These are phyloP conservation scores for Boletus rufocinnamomeus DNA, from an alignment of 768 basidiomycete species.

Conservation along the genomic window DNA sequence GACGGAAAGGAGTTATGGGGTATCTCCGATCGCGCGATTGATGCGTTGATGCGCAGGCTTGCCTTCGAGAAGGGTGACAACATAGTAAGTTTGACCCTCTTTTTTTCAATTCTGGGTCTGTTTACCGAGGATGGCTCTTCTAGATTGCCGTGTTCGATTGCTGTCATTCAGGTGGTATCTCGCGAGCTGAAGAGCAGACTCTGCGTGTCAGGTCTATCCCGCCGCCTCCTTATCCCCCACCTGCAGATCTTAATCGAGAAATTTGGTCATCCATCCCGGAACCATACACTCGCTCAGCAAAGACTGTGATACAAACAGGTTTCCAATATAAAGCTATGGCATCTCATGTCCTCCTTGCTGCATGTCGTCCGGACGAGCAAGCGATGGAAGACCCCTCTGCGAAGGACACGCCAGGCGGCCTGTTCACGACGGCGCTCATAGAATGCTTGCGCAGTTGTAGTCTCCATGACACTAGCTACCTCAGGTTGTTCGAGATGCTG, in stretches of 20 bases:
- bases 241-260: conserved; percentile 15
- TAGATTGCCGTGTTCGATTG: conserved; percentile 25
- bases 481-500: conserved; percentile 13
- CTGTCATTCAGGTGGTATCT: conserved; percentile 24
- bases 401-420: conserved; percentile 12
- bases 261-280: conserved; percentile 8
- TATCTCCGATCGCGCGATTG: conserved; percentile 21
- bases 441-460: conserved; percentile 10
- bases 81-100: conserved; percentile 8
- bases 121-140: neutral
- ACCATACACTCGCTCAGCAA: conserved; percentile 9
- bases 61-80: conserved; percentile 23
- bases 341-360: conserved; percentile 26
- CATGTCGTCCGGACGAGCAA: conserved; percentile 17
- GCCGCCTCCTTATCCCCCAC: conserved; percentile 13
- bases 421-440: conserved; percentile 24
- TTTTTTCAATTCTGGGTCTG: neutral
- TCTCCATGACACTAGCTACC: conserved; percentile 20
- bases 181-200: conserved; percentile 3
- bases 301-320: conserved; percentile 9
- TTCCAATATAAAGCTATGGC: conserved; percentile 21
- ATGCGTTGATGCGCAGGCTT: conserved; percentile 15
- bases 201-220: conserved; percentile 13
- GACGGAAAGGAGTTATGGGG: conserved; percentile 11
- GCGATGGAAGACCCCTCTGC: conserved; percentile 16